Conservation (phyloP, 352 stramenopile species). For the Pythium phragmitis region DNA sequence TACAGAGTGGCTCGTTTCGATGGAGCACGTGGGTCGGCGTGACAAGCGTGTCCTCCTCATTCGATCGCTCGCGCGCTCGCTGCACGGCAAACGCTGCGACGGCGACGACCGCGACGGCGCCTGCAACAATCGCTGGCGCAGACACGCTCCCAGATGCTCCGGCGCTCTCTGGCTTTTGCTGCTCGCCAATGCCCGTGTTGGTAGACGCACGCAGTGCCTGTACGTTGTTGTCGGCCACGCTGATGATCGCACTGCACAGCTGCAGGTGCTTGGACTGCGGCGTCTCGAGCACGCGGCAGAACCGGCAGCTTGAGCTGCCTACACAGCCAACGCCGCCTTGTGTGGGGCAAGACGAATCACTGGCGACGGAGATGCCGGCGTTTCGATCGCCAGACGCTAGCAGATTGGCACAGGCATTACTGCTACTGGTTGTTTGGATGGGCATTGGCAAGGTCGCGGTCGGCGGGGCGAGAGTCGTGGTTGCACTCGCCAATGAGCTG, state of each 20-base stretch:
- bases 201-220: neutral
- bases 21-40: slow-evolving; percentile 3
- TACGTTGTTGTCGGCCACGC: neutral
- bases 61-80: neutral
- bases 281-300: slow-evolving; percentile 3
- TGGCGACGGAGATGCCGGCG: neutral
- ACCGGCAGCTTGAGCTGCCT: neutral
- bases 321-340: neutral
- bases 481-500: neutral
- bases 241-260: slow-evolving; percentile 6
- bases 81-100: neutral
- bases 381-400: neutral
- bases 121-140: neutral
- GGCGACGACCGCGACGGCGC: neutral
- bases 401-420: neutral
- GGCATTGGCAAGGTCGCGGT: neutral
- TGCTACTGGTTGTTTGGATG: neutral
- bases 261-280: slow-evolving; percentile 9
- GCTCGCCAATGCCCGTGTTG: neutral
- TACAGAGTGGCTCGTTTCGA: neutral
- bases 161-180: neutral
- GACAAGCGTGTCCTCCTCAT: neutral
- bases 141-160: neutral
- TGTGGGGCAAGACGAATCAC: neutral
- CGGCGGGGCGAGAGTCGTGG: neutral